These are phyloP conservation scores for Yamadazyma olivae DNA, from an alignment of 805 yeast genomes.

Conservation along the genomic window DNA sequence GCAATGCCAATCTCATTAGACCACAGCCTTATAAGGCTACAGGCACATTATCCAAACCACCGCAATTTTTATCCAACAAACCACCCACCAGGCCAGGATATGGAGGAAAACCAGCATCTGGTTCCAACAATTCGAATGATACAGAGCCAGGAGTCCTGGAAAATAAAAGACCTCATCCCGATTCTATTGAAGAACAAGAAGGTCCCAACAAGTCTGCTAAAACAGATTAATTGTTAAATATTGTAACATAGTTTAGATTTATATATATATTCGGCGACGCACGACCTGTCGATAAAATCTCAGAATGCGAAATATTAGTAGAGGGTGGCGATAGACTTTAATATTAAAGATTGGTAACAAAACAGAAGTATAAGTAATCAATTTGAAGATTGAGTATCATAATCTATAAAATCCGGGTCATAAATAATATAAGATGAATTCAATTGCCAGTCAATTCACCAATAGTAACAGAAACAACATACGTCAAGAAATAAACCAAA, in stretches of 20 bases:
- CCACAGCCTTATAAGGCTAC: background rate
- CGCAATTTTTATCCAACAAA: slow-evolving; percentile 36
- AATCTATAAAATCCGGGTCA: background rate
- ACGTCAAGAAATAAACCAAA: slow-evolving; percentile 26
- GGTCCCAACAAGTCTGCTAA: slow-evolving; percentile 4
- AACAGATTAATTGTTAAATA: slow-evolving; percentile 2
- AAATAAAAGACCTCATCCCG: slow-evolving; percentile 3
- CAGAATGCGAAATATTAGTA: background rate
- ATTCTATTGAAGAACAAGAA: slow-evolving; percentile 2
- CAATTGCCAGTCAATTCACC: slow-evolving; percentile 36
- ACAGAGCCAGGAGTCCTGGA: background rate
- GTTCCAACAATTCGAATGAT: no score
- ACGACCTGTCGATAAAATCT: no score
- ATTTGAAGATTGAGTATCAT: no score
- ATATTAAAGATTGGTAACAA: background rate
- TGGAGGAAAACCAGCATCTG: slow-evolving; percentile 4
- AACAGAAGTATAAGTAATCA: no score
- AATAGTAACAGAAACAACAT: slow-evolving; percentile 25
- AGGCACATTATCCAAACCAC: slow-evolving; percentile 20
- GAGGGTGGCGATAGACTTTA: background rate
- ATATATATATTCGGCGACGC: no score
- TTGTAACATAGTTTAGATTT: no score
- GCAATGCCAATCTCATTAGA: background rate
- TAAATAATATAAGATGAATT: slow-evolving; percentile 25
- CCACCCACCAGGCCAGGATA: slow-evolving; percentile 16